Evolutionary conservation across 768 basidiomycete species (phyloP).

Genomic region (Neoboletus subvelutipes): DNA sequence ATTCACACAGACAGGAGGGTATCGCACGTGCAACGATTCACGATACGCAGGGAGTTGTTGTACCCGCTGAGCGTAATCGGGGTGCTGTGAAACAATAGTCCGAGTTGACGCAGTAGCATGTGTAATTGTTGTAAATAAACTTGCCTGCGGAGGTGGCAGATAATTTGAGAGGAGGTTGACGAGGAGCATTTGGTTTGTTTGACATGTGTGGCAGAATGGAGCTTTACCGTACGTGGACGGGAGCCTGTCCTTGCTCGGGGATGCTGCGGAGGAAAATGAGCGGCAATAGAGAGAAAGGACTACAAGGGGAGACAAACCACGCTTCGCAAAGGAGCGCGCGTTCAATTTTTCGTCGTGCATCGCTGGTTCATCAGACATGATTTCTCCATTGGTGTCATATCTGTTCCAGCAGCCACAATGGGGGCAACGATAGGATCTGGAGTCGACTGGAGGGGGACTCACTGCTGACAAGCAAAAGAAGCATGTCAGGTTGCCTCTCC

Average conservation of each 20-base stretch:
- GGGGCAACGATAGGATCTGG: constrained; percentile 62
- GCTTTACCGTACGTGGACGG: constrained; percentile 56
- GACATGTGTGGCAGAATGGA: constrained; percentile 84
- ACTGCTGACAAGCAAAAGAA: constrained; percentile 66
- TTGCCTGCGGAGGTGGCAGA: constrained; percentile 73
- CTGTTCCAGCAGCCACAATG: constrained; percentile 75
- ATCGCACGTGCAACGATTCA: constrained; percentile 72
- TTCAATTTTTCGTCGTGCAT: constrained; percentile 84
- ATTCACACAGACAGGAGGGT: constrained; percentile 79
- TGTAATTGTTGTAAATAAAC: constrained; percentile 20
- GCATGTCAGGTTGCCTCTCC: constrained; percentile 52
- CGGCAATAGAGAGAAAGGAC: neutral
- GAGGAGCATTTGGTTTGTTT: constrained; percentile 89
- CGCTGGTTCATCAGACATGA: constrained; percentile 82
- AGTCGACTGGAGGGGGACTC: constrained; percentile 43
- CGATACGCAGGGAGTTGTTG: constrained; percentile 70
- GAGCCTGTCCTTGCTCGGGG: constrained; percentile 66
- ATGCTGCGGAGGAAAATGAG: constrained; percentile 42
- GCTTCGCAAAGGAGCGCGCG: constrained; percentile 61
- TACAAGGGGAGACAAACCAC: constrained; percentile 47
- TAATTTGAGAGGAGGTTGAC: constrained; percentile 88
- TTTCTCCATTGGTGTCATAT: constrained; percentile 69
- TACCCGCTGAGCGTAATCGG: constrained; percentile 64
- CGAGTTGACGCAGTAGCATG: neutral
- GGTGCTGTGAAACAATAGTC: constrained; percentile 50